Base-by-base conservation (phyloP, 148 eudicot species). In the Persicaria tinctoria region DNA sequence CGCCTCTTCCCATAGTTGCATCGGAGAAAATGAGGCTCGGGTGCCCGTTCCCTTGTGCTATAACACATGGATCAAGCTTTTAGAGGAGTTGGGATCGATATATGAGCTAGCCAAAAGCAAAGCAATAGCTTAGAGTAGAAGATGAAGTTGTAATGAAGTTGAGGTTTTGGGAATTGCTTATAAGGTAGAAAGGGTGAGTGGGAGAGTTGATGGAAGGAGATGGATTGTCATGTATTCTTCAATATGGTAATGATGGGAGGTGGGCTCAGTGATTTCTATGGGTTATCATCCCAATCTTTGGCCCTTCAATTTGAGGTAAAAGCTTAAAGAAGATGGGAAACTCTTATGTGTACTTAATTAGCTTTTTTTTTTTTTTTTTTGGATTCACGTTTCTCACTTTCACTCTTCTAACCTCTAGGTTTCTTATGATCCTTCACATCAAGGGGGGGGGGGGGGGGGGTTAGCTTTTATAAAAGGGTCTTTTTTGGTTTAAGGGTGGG, bases 201-300 rank as follows among this genome's bases (percentile, higher is more conserved):
- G 69, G 27, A 23, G 69, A 4, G 38, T 62, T 18, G 68, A 62
- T 18, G 17, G 41, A 62, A 32, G 8, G 47, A 66, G 72, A 68
- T 44, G 70, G 49, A 44, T 16, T 16, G 16, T 32, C n/a, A n/a
- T 16, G n/a, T n/a, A n/a, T n/a, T 70, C 73, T 46, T 6, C 73
- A 70, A 70, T 68, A 70, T 68, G 51, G 73, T 70, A 70, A 70
- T 70, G 51, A 70, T 70, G 73, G 8, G 73, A 70, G 51, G 51
- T 46, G 51, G 73, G 32, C 73, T 70, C 4, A 45, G 6, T 70
- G 27, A n/a, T 70, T n/a, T 14, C 23, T 23, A 38, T 10, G 27
- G 23, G 8, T 70, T 46, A 6, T 63, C 68, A 63, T 63, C 46
- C 46, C 12, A 63, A 63, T 63, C 5, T 32, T 63, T 63, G 68